Evolutionary conservation across 352 stramenopile species (phyloP).

Genomic region (Blastocystis sp.): DNA sequence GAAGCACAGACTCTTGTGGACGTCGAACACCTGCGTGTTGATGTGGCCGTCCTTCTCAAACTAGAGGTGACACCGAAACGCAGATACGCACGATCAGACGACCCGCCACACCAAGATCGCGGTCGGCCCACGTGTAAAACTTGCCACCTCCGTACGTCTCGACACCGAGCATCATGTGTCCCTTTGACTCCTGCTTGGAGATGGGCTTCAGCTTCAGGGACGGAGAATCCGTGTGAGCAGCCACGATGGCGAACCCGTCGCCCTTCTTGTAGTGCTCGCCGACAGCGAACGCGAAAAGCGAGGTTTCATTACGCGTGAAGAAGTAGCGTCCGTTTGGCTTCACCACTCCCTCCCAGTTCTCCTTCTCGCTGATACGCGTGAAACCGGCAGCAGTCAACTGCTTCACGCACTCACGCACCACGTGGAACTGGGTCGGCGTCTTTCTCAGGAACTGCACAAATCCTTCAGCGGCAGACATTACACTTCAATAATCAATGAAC

Average conservation of each 20-base stretch:
- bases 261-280: conserved; percentile 87
- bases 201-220: conserved; percentile 93
- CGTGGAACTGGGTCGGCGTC: conserved; percentile 70
- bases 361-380: conserved; percentile 58
- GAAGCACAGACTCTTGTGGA: conserved; percentile 90
- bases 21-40: conserved; percentile 83
- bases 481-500: neutral
- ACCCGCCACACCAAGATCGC: conserved; percentile 90
- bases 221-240: conserved; percentile 92
- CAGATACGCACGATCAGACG: conserved; percentile 84
- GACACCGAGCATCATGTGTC: conserved; percentile 83
- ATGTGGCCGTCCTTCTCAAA: conserved; percentile 32
- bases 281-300: conserved; percentile 92
- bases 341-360: conserved; percentile 75
- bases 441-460: conserved; percentile 73
- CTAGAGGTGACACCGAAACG: neutral
- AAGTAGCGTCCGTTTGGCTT: conserved; percentile 91
- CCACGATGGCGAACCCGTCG: conserved; percentile 93
- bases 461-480: conserved; percentile 46
- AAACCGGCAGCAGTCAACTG: conserved; percentile 52
- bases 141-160: conserved; percentile 90
- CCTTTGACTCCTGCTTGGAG: conserved; percentile 85
- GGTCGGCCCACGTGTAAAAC: conserved; percentile 98
- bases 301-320: conserved; percentile 90
- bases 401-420: conserved; percentile 50